Conservation (phyloP, 768 basidiomycete genomes). For the Leccinum variicolor region DNA sequence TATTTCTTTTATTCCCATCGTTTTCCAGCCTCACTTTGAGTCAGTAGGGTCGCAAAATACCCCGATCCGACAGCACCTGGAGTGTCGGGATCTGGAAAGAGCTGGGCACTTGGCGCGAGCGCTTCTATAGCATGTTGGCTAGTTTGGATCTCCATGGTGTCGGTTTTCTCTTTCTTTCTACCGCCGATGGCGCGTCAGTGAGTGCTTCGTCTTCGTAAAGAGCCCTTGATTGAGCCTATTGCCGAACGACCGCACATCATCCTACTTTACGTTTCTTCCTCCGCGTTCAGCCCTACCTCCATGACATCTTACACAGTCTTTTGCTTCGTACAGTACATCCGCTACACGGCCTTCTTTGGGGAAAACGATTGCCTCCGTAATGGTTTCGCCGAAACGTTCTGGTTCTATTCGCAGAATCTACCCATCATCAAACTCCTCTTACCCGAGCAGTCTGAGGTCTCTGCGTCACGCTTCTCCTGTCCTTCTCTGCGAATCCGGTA, state of each 20-base stretch:
- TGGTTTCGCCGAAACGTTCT: constrained; percentile 79
- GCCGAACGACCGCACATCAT: constrained; percentile 80
- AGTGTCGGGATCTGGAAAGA: constrained; percentile 64
- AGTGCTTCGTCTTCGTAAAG: constrained; percentile 38
- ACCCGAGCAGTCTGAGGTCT: constrained; percentile 68
- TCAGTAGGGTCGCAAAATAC: constrained; percentile 62
- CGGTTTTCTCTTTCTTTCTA: constrained; percentile 63
- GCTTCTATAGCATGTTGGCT: constrained; percentile 84
- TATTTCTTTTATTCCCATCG: constrained; percentile 19
- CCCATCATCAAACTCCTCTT: constrained; percentile 80
- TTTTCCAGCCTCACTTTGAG: constrained; percentile 9
- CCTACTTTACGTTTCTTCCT: constrained; percentile 78
- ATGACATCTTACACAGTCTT: constrained; percentile 82
- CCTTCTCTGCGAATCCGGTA: constrained; percentile 51
- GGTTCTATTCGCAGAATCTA: constrained; percentile 80
- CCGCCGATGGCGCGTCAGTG: constrained; percentile 76
- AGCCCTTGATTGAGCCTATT: constrained; percentile 3
- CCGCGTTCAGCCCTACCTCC: constrained; percentile 70
- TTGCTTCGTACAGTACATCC: constrained; percentile 79
- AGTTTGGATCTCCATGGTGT: constrained; percentile 68
- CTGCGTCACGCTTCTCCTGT: constrained; percentile 63
- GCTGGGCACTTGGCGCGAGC: constrained; percentile 79
- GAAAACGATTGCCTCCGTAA: constrained; percentile 49
- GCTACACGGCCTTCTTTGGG: constrained; percentile 61
- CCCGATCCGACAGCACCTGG: constrained; percentile 68